Percentiles rank a stretch among this genome's conserved stretches.
phyloP scores from a whole-genome alignment of 73 alveolate species.

The Paramecium biaurelia region DNA sequence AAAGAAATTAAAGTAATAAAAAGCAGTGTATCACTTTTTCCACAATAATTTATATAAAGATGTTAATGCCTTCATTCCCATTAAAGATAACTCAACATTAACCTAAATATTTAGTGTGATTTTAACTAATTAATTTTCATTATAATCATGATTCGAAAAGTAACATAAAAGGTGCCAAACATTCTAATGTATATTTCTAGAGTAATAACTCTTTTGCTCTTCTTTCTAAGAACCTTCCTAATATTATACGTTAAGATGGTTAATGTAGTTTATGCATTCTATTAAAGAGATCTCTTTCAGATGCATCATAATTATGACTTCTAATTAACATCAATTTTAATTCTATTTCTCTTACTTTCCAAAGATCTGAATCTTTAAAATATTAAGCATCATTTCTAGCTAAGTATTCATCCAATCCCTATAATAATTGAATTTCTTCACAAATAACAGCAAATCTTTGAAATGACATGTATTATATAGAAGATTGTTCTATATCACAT shows the following conservation, averaged over 20 bases:
- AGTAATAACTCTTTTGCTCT: slow-evolving; percentile 38
- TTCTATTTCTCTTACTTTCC: slow-evolving; percentile 46
- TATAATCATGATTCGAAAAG: slow-evolving; percentile 1
- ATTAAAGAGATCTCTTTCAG: slow-evolving; percentile 30
- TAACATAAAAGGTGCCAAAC: slow-evolving; percentile 27
- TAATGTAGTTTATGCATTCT: slow-evolving; percentile 23
- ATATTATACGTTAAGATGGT: slow-evolving; percentile 5
- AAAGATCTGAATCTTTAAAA: not conserved
- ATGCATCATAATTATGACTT: slow-evolving; percentile 37
- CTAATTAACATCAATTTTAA: slow-evolving; percentile 25
- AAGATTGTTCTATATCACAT: slow-evolving; percentile 9
- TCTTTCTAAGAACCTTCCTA: slow-evolving; percentile 47
- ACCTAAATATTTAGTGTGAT: not conserved
- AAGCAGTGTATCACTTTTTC: slow-evolving; percentile 8
- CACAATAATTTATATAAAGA: not conserved
- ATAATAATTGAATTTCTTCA: not conserved
- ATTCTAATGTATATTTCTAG: not conserved
- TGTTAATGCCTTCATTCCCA: not conserved
- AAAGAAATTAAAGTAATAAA: not conserved
- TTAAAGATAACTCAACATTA: not conserved
- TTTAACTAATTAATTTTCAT: not conserved
- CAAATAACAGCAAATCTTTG: not conserved
- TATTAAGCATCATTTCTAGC: slow-evolving; percentile 4
- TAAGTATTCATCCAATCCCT: not conserved
- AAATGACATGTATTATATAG: slow-evolving; percentile 26